These are phyloP conservation scores for Hirsutella minnesotensis DNA, from an alignment of 2,329 filamentous ascomycete species.

Conservation along the genomic window DNA sequence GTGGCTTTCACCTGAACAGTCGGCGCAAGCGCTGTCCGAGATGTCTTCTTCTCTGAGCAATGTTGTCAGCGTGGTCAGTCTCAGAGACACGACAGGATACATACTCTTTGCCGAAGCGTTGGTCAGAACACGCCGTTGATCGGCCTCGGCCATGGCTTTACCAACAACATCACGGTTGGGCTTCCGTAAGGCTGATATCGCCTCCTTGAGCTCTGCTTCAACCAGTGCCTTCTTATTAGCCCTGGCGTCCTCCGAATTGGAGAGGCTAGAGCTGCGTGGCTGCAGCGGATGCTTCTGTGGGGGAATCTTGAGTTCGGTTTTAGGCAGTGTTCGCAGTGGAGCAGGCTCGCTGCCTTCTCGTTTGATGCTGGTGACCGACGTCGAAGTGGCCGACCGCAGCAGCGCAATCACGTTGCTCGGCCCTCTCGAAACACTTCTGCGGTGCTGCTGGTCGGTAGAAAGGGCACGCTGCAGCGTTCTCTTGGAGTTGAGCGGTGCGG, in stretches of 20 bases:
- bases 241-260: conserved; percentile 41
- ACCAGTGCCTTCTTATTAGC: conserved; percentile 54
- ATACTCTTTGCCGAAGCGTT: conserved; percentile 36
- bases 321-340: conserved; percentile 36
- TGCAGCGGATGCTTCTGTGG: conserved; percentile 29
- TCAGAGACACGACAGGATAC: conserved; percentile 10
- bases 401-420: conserved; percentile 49
- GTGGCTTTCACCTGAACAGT: conserved; percentile 44
- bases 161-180: conserved; percentile 63
- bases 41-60: conserved; percentile 39
- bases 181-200: conserved; percentile 62
- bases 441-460: conserved; percentile 44
- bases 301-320: conserved; percentile 21
- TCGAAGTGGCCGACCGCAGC: conserved; percentile 56
- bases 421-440: conserved; percentile 42
- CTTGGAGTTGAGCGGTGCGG: conserved; percentile 25
- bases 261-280: conserved; percentile 33
- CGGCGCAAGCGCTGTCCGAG: conserved; percentile 22
- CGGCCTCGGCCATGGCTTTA: conserved; percentile 53
- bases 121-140: conserved; percentile 45
- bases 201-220: conserved; percentile 59
- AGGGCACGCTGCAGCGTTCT: conserved; percentile 50
- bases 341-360: conserved; percentile 53
- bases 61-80: neutral
- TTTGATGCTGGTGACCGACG: conserved; percentile 49